Evolutionary conservation across 2,329 filamentous ascomycete genomes (phyloP).

Genomic region (Colletotrichum graminicola): DNA sequence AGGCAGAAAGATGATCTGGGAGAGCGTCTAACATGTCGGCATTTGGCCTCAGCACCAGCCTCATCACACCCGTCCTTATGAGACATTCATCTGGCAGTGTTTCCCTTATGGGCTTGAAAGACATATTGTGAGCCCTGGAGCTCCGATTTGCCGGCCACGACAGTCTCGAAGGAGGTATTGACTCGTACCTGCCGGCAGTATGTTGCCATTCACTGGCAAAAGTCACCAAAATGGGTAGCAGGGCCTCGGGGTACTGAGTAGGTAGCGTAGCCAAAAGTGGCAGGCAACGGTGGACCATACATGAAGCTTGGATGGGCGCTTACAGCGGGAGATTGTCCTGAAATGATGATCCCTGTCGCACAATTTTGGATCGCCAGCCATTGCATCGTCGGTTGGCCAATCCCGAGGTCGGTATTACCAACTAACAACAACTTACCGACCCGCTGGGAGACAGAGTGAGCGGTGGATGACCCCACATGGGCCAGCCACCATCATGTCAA

Average conservation of each 20-base stretch:
- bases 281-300: background rate
- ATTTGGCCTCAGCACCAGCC: background rate
- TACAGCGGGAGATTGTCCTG: background rate
- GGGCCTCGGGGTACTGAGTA: too few species aligned
- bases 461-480: background rate
- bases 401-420: conserved; percentile 11
- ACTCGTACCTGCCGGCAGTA: too few species aligned
- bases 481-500: background rate
- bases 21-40: background rate
- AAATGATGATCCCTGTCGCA: background rate
- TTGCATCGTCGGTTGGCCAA: background rate
- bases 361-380: background rate
- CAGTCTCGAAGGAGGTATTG: too few species aligned
- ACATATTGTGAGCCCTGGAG: too few species aligned
- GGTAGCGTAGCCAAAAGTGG: background rate
- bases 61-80: background rate
- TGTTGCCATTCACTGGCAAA: too few species aligned
- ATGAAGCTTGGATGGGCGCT: background rate
- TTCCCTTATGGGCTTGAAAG: too few species aligned
- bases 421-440: background rate
- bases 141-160: too few species aligned
- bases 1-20: too few species aligned
- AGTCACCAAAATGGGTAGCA: too few species aligned
- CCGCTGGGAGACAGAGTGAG: conserved; percentile 6
- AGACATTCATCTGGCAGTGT: too few species aligned